These are phyloP conservation scores for Ophiocordyceps camponoti-rufipedis DNA, from an alignment of 2,329 filamentous ascomycete genomes.

Conservation along the genomic window DNA sequence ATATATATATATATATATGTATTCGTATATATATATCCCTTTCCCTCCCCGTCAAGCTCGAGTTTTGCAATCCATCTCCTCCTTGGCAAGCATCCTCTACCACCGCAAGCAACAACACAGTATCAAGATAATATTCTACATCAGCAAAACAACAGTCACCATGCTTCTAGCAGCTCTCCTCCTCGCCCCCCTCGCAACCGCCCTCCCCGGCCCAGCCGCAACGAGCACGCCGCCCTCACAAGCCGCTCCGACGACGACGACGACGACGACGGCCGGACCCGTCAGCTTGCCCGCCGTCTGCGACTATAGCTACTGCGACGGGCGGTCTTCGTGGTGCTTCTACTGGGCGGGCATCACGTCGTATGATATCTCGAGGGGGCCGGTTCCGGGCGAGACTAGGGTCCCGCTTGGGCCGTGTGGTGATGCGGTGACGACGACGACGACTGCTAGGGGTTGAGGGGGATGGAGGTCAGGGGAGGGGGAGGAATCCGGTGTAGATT, in stretches of 20 bases:
- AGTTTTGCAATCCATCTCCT: no score
- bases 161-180: background rate
- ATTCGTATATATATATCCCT: no score
- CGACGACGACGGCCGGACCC: conserved; percentile 3
- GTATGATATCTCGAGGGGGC: conserved; percentile 14
- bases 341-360: conserved; percentile 19
- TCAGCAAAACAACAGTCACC: no score
- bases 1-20: no score
- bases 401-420: conserved; percentile 13
- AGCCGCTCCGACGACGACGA: background rate
- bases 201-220: background rate
- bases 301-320: conserved; percentile 17
- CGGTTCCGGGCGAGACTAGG: conserved; percentile 18
- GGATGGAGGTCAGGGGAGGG: background rate
- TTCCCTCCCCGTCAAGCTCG: no score
- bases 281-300: conserved; percentile 9
- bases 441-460: background rate
- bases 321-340: conserved; percentile 17
- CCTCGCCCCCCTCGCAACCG: background rate
- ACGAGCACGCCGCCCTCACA: background rate
- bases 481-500: background rate
- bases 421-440: background rate
- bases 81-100: no score
- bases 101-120: no score
- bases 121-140: no score